Base-by-base conservation (phyloP, 2,329 filamentous ascomycete species). In the Incumbomyces delicatus region DNA sequence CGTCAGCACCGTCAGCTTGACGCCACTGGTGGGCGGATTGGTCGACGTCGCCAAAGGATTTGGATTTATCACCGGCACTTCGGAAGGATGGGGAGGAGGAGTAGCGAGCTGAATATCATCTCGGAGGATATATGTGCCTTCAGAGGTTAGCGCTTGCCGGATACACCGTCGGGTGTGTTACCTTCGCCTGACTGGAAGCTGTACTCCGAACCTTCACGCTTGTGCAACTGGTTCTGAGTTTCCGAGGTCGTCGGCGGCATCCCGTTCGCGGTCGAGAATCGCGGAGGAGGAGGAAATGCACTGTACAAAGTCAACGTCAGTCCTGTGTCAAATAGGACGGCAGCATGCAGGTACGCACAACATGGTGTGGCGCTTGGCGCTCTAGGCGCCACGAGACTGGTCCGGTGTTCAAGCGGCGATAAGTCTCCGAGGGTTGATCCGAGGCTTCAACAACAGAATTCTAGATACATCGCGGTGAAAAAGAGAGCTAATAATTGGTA, bases 131-230 rank as follows among this genome's bases (percentile, higher is more conserved):
- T 98, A 98, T 51, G 86, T 90, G 60, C 89, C 87, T 92, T 57
- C 44, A 17, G n/a, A 6, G 12, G 37, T 41, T 27, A 37, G 41
- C 27, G 33, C n/a, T 40, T 29, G 13, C 31, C 18, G 12, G 12
- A 17, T 5, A 13, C n/a, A 14, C 18, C 12, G 12, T 16, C 14
- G 17, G 18, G 61, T 5, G 22, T 27, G 4, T 54, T 68, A 86
- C 88, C 92, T 80, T 98, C 92, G 65, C 90, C 92, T 40, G 90
- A 88, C 36, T 95, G 80, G 56, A 98, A 82, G 63, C 94, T 86
- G 66, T 87, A 87, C 58, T 95, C 89, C 18, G 85, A 78, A 4
- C 86, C 86, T 31, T 80, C 80, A 18, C 87, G 90, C 58, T 85
- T 84, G 48, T 78, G 80, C 51, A 98, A 71, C 33, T 81, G 83